Base-by-base conservation (phyloP, 1,284 basidiomycete species). In the Ustilago shanxiensis region DNA sequence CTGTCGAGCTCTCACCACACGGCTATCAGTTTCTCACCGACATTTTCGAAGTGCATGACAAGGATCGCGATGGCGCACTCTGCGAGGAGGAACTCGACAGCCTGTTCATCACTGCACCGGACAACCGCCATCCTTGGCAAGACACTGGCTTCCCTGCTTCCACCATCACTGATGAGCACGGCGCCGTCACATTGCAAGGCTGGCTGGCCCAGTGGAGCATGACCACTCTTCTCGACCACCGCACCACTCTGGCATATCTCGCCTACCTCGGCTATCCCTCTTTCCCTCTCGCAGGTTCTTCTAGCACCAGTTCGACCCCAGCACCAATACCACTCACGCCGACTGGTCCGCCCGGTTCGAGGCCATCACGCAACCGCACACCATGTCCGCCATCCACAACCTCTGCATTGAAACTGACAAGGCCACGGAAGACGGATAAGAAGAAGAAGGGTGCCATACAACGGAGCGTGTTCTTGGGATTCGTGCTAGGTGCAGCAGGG, bases 201-300 rank as follows among this genome's bases (percentile, higher is more conserved):
- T 99, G 96, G 96, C 88, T 99, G 18, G 96, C 96, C 26, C 95
- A 98, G 86, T 99, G 96, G 96, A 97, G 94, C 85, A 98, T 98
- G 95, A 97, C 95, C 1, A 99, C 96, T 1, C 89, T 99, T 2
- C 89, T 99, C 18, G 94, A 98, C 82, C 92, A 95, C 81, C 92
- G 91, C 84, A 93, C 93, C 24, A 97, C 96, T 0, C 88, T 99
- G 24, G 93, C 94, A 26, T 98, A 98, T 86, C 91, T 99, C n/a
- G 95, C 95, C 18, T 97, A 98, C 84, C 89, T 95, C 37, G 94
- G 93, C 44, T 95, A 94, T 85, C 91, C 92, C 0, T 79, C 77
- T 9, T 80, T 83, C 63, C 72, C 79, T 18, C 50, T 65, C 22
- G 65, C 71, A 35, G 73, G 75, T 37, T 73, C 71, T 7, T 59